Conservation (phyloP, 176 grass and related monocot species). For the Neostapfia colusana region DNA sequence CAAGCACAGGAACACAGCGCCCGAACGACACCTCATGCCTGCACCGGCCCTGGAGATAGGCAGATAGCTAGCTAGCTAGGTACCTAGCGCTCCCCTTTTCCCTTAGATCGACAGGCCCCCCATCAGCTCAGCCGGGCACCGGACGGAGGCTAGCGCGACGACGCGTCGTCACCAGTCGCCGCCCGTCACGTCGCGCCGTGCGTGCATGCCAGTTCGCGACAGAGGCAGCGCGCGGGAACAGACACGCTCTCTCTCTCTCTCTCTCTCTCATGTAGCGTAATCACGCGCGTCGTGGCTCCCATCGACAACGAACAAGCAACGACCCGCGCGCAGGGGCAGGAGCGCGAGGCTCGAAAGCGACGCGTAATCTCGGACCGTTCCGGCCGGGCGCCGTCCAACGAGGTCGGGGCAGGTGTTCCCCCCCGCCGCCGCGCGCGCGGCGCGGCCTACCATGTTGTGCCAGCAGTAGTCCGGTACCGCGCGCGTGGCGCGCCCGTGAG, state of each 20-base stretch:
- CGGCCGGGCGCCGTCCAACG: background rate
- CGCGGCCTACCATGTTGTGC: constrained; percentile 1
- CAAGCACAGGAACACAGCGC: background rate
- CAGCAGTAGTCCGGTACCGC: background rate
- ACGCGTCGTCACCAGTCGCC: background rate
- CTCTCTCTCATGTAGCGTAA: too few species aligned
- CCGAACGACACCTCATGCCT: background rate
- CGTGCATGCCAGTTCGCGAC: too few species aligned
- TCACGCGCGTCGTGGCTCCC: background rate
- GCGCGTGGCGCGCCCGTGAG: background rate
- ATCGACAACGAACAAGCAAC: background rate
- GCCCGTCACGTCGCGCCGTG: background rate
- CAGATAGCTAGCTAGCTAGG: background rate
- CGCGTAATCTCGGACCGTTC: background rate
- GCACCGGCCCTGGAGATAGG: background rate
- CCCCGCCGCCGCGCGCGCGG: background rate
- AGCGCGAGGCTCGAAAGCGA: background rate
- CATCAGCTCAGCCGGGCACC: too few species aligned
- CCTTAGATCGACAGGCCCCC: background rate
- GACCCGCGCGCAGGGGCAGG: background rate
- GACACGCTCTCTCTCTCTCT: too few species aligned
- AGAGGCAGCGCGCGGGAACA: background rate
- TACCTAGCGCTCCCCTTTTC: background rate
- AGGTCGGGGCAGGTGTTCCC: constrained; percentile 3
- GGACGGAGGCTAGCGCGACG: too few species aligned